A percentile compares a stretch with the other conserved stretches of the same genome.
These are phyloP conservation scores for Ophiostoma pallidulum DNA, from an alignment of 2,329 filamentous ascomycete species.

Conservation along the genomic window DNA sequence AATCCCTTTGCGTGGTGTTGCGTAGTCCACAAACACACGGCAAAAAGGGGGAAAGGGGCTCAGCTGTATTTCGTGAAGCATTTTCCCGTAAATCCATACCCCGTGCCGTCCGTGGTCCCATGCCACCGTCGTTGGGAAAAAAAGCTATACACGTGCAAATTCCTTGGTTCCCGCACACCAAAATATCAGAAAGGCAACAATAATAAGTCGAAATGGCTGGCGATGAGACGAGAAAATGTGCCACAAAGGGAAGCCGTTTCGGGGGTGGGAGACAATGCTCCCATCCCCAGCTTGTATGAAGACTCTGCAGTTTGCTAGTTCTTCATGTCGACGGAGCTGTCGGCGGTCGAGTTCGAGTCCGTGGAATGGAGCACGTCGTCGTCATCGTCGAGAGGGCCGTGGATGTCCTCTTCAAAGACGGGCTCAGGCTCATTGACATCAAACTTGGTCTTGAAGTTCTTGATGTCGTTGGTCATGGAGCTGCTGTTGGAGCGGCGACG, in stretches of 20 bases:
- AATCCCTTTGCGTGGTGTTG: not conserved
- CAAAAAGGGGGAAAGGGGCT: not conserved
- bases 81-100: not conserved
- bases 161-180: too few species aligned
- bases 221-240: not conserved
- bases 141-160: conserved; percentile 4
- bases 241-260: not conserved
- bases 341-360: conserved; percentile 51
- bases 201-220: not conserved
- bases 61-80: conserved; percentile 3
- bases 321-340: conserved; percentile 34
- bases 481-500: conserved; percentile 91
- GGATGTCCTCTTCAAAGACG: conserved; percentile 79
- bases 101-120: not conserved
- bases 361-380: conserved; percentile 49
- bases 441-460: conserved; percentile 93
- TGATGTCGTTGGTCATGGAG: conserved; percentile 57
- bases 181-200: too few species aligned
- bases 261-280: not conserved
- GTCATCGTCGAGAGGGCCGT: conserved; percentile 56
- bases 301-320: not conserved
- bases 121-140: not conserved
- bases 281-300: not conserved
- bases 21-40: not conserved
- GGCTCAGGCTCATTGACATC: conserved; percentile 83